Conservation (phyloP, 371 early-diverging fungal genomes). For the Mucor velutinosus region DNA sequence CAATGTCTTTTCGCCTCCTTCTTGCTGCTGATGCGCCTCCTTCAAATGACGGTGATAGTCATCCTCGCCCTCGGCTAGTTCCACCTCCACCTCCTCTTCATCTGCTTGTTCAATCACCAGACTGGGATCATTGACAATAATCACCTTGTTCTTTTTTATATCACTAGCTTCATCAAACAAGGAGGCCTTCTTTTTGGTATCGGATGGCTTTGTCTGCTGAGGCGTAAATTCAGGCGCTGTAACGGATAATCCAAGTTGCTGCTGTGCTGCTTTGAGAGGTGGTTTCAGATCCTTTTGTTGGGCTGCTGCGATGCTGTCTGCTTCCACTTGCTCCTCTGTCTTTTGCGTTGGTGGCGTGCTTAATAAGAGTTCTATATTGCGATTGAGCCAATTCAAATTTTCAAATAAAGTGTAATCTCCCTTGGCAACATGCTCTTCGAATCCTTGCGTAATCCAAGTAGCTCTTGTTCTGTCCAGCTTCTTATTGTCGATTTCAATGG, state of each 20-base stretch:
- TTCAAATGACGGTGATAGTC: neutral
- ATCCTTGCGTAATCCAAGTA: slow-evolving; percentile 54
- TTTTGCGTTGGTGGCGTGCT: slow-evolving; percentile 23
- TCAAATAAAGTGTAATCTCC: slow-evolving; percentile 51
- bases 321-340: slow-evolving; percentile 18
- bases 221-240: slow-evolving; percentile 16
- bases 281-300: slow-evolving; percentile 18
- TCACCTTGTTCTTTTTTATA: slow-evolving; percentile 26
- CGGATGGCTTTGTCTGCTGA: neutral
- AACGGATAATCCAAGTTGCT: slow-evolving; percentile 4
- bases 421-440: slow-evolving; percentile 44
- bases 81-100: slow-evolving; percentile 26
- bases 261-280: slow-evolving; percentile 8
- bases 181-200: slow-evolving; percentile 13
- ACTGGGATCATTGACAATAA: slow-evolving; percentile 42
- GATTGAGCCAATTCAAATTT: slow-evolving; percentile 69
- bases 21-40: slow-evolving; percentile 3
- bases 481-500: slow-evolving; percentile 50
- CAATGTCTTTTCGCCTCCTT: neutral
- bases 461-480: slow-evolving; percentile 37
- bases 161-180: slow-evolving; percentile 26
- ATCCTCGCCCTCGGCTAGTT: slow-evolving; percentile 8
- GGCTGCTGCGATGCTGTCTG: slow-evolving; percentile 10
- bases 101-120: slow-evolving; percentile 26
- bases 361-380: slow-evolving; percentile 39